Evolutionary conservation across 495 filamentous ascomycete species (phyloP).

Genomic region (Trichoderma orchidacearum): DNA sequence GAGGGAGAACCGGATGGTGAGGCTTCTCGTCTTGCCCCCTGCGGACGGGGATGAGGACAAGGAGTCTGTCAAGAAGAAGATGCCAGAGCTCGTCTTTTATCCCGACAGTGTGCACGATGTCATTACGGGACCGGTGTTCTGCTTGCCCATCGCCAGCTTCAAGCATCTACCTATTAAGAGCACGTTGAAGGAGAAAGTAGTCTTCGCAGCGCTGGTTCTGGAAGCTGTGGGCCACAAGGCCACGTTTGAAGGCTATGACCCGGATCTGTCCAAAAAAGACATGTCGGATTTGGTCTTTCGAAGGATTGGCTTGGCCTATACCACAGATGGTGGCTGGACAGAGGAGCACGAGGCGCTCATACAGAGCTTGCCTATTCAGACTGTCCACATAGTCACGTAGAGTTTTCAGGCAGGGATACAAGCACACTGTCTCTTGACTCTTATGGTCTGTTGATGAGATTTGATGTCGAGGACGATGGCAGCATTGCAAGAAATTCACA

Average conservation of each 20-base stretch:
- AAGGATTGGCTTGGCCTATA: background rate
- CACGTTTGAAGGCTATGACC: background rate
- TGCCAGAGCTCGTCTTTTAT: background rate
- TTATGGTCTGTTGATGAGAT: too few relatives aligned
- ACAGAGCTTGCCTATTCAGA: conserved; percentile 10
- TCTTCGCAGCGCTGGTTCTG: background rate
- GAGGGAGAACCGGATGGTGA: background rate
- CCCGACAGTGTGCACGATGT: background rate
- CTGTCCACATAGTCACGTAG: background rate
- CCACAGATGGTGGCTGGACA: background rate
- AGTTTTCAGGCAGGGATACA: background rate
- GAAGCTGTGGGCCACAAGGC: background rate
- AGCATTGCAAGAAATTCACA: too few relatives aligned
- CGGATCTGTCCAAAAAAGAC: background rate
- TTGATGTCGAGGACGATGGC: too few relatives aligned
- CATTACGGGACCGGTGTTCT: background rate
- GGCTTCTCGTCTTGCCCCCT: background rate
- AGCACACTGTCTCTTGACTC: too few relatives aligned
- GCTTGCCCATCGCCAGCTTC: background rate
- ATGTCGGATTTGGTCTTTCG: background rate
- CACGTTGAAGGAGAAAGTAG: background rate
- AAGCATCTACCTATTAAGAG: background rate
- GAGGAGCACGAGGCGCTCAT: background rate
- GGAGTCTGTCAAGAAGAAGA: background rate
- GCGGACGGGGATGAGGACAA: background rate